A percentile compares a stretch with the other conserved stretches of the same genome.
Evolutionary conservation across 192 early-diverging fungal species (phyloP).

Genomic region (Linderina pennispora): DNA sequence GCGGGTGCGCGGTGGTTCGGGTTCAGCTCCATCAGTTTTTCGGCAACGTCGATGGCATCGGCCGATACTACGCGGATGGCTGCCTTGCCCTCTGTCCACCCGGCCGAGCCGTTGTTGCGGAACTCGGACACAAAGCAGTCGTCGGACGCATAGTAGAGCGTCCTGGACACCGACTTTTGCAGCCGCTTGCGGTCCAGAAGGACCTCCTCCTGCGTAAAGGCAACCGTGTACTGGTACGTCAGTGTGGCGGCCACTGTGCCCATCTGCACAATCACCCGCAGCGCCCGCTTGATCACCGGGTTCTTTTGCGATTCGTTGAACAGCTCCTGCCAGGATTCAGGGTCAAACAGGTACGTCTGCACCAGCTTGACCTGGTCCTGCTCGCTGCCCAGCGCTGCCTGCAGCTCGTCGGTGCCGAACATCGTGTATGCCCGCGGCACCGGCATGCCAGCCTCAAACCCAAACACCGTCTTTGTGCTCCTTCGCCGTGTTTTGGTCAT

Average conservation of each 20-base stretch:
- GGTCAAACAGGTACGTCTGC: conserved; percentile 33
- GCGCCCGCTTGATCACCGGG: conserved; percentile 35
- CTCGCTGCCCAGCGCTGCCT: conserved; percentile 32
- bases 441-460: conserved; percentile 40
- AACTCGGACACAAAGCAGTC: conserved; percentile 41
- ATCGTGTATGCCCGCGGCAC: conserved; percentile 38
- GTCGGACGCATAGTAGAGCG: conserved; percentile 33
- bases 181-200: conserved; percentile 32
- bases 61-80: conserved; percentile 38
- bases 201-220: conserved; percentile 37
- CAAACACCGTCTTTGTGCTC: conserved; percentile 41
- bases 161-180: conserved; percentile 31
- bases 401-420: conserved; percentile 32
- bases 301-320: conserved; percentile 37
- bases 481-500: conserved; percentile 43
- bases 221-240: conserved; percentile 38
- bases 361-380: conserved; percentile 35
- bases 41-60: conserved; percentile 29
- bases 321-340: conserved; percentile 30
- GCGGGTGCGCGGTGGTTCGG: conserved; percentile 39
- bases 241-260: conserved; percentile 40
- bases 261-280: conserved; percentile 46
- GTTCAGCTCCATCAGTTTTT: conserved; percentile 32
- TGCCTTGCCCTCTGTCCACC: conserved; percentile 42
- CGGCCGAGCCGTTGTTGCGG: conserved; percentile 45